Percentiles rank a stretch among this genome's conserved stretches.
Conservation (phyloP, 139 green algal species). For the Bryopsis sp. region DNA sequence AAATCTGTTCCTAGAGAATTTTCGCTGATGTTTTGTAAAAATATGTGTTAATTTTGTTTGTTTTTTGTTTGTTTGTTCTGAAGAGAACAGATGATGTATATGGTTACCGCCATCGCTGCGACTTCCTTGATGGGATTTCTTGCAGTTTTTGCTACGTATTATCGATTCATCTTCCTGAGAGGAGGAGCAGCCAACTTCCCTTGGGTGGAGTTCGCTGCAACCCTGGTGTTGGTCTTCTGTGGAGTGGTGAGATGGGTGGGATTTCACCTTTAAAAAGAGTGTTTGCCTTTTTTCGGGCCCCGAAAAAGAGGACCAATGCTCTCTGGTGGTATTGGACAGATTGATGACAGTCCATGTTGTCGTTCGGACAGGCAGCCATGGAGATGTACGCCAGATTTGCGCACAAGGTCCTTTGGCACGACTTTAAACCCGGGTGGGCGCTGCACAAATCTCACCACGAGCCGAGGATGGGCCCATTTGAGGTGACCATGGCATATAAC, state of each 20-base stretch:
- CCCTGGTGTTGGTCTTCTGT: constrained; percentile 57
- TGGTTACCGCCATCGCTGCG: constrained; percentile 56
- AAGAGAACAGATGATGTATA: constrained; percentile 62
- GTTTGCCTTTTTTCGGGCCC: no score
- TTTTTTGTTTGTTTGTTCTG: no score
- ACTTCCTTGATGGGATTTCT: constrained; percentile 41
- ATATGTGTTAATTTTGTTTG: no score
- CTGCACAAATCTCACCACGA: constrained; percentile 91
- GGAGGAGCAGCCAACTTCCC: constrained; percentile 45
- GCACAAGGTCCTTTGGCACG: constrained; percentile 91
- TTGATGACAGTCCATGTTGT: no score
- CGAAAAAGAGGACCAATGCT: no score
- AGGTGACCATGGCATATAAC: no score
- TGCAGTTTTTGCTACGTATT: constrained; percentile 62
- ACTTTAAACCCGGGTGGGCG: constrained; percentile 61
- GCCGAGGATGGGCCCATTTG: constrained; percentile 81
- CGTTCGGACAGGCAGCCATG: constrained; percentile 50
- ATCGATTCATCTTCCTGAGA: constrained; percentile 53
- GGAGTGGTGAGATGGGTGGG: constrained; percentile 46
- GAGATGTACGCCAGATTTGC: constrained; percentile 88
- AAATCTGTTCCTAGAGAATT: no score
- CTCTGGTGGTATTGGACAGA: no score
- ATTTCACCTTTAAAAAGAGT: neutral
- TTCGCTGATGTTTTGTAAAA: no score
- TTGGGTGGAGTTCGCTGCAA: constrained; percentile 50